phyloP scores from a whole-genome alignment of 1,284 basidiomycete species.

The Microbotryum intermedium region DNA sequence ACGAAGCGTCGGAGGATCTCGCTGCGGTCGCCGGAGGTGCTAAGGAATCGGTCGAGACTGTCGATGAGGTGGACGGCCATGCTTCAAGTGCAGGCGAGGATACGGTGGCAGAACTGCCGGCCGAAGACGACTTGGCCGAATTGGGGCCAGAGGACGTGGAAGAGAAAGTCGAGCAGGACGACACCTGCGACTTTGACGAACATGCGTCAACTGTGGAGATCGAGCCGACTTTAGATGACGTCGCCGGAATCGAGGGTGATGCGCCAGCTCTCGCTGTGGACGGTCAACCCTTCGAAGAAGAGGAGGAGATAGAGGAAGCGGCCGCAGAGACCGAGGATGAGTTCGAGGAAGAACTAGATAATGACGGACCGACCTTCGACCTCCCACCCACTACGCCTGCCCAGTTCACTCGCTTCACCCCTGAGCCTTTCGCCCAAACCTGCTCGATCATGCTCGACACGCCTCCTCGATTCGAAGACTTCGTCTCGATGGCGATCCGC shows the following conservation, averaged over 20 bases:
- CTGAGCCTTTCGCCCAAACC: slow-evolving; percentile 22
- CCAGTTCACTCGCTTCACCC: not conserved
- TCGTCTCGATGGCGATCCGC: slow-evolving; percentile 2
- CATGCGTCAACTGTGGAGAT: not conserved
- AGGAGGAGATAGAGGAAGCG: not conserved
- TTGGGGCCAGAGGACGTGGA: not conserved
- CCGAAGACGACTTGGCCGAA: not conserved
- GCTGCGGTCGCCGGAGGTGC: not conserved
- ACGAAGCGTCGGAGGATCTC: not conserved
- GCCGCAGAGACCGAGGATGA: not conserved
- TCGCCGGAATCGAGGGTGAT: not conserved
- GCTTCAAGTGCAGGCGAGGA: not conserved
- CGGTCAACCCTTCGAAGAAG: not conserved
- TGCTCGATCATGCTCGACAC: slow-evolving; percentile 26
- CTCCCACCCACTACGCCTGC: slow-evolving; percentile 4
- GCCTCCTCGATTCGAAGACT: slow-evolving; percentile 9
- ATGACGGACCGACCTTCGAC: not conserved
- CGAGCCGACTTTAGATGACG: not conserved
- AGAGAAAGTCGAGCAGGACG: not conserved
- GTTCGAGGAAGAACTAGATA: not conserved
- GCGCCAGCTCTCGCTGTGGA: not conserved
- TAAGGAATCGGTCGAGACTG: not conserved
- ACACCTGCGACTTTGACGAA: not conserved
- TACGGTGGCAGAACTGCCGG: not conserved
- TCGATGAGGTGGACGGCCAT: not conserved